Conservation (phyloP, 1,284 basidiomycete species). For the Ganoderma meredithae region DNA sequence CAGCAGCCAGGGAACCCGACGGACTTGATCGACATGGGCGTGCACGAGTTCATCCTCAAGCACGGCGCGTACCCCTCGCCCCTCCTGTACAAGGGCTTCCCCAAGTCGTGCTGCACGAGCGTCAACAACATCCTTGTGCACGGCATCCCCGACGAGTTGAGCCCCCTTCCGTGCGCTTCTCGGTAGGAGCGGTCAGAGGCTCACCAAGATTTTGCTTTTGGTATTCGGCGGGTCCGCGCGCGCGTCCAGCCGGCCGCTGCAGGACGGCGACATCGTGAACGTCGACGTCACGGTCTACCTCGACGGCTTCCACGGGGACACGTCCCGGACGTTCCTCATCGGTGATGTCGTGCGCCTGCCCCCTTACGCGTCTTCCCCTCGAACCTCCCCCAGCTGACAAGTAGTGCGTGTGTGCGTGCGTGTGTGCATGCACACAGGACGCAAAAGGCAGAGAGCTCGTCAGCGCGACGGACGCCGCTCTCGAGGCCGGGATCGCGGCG, state of each 20-base stretch:
- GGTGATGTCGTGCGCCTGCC: conserved; percentile 67
- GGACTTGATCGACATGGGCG: conserved; percentile 69
- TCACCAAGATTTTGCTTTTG: neutral
- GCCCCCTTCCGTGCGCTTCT: conserved; percentile 4
- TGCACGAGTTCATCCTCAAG: conserved; percentile 76
- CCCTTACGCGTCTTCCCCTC: neutral
- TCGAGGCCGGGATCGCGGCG: conserved; percentile 74
- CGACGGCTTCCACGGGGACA: conserved; percentile 87
- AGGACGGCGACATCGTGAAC: conserved; percentile 85
- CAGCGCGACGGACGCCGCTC: conserved; percentile 66
- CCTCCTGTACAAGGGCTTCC: conserved; percentile 82
- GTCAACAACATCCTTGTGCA: conserved; percentile 88
- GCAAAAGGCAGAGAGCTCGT: conserved; percentile 70
- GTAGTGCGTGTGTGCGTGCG: neutral
- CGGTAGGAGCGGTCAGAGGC: neutral
- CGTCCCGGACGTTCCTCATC: conserved; percentile 82
- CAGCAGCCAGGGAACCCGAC: conserved; percentile 51
- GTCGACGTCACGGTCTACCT: conserved; percentile 85
- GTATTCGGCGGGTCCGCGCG: too few relatives aligned
- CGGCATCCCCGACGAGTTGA: conserved; percentile 86
- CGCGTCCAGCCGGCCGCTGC: conserved; percentile 69
- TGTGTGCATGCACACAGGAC: conserved; percentile 57
- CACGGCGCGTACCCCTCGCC: conserved; percentile 90
- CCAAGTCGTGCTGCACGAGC: conserved; percentile 89
- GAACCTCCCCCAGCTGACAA: conserved; percentile 4